These are phyloP conservation scores for Apiospora phragmitis DNA, from an alignment of 2,329 filamentous ascomycete species.

Conservation along the genomic window DNA sequence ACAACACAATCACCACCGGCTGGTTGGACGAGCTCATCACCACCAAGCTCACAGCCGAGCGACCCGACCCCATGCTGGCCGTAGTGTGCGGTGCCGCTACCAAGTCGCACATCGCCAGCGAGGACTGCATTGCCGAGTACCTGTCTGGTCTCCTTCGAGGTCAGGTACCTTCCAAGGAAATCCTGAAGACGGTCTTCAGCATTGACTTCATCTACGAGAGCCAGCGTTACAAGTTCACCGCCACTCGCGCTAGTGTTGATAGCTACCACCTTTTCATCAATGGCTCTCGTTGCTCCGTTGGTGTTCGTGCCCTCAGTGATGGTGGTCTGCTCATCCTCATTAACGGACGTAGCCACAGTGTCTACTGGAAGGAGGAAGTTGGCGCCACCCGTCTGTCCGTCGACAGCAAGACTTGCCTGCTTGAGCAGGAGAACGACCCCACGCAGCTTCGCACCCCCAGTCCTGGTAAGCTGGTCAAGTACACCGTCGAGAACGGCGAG, in stretches of 20 bases:
- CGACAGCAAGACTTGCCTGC: conserved; percentile 94
- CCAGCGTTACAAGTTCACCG: conserved; percentile 95
- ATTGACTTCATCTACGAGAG: conserved; percentile 99
- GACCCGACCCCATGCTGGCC: conserved; percentile 90
- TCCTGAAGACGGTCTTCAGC: conserved; percentile 95
- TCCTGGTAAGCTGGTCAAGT: conserved; percentile 97
- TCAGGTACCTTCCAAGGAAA: conserved; percentile 94
- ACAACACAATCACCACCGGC: conserved; percentile 98
- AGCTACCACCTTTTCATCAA: conserved; percentile 99
- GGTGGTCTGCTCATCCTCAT: conserved; percentile 91
- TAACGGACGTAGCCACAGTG: conserved; percentile 90
- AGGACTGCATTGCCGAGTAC: conserved; percentile 85
- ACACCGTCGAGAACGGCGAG: conserved; percentile 90
- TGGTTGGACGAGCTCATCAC: conserved; percentile 99
- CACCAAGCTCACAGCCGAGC: conserved; percentile 94
- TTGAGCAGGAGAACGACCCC: conserved; percentile 98
- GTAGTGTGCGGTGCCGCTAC: conserved; percentile 93
- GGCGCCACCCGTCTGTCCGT: conserved; percentile 94
- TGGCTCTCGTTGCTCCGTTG: conserved; percentile 92
- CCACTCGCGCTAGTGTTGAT: conserved; percentile 85
- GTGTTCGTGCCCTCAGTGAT: conserved; percentile 88
- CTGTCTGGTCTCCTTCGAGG: conserved; percentile 89
- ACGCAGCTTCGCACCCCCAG: conserved; percentile 94
- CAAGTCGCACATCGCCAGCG: conserved; percentile 93
- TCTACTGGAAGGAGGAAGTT: conserved; percentile 99